Base-by-base conservation (phyloP, 2,329 filamentous ascomycete genomes). In the Neopestalotiopsis sp. region DNA sequence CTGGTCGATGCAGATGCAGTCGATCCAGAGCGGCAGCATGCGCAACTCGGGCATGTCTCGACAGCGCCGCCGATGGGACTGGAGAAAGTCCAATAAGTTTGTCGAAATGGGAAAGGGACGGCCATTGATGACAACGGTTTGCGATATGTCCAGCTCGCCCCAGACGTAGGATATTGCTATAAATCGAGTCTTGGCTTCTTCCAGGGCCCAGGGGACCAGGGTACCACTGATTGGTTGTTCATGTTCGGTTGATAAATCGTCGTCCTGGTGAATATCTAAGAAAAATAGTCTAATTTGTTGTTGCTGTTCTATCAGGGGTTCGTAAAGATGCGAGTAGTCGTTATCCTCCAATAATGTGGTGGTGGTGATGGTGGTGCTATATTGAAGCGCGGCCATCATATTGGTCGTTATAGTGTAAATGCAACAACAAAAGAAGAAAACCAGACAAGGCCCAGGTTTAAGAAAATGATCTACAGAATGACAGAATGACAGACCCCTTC, bases 101-200 rank as follows among this genome's bases (percentile, higher is more conserved):
- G 28, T 7, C n/a, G 65, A 40, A 28, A 59, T n/a, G 7, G 9
- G 49, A 28, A 58, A 59, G 28, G 30, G 45, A 20, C 38, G 42
- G 30, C 65, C 65, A 30, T 66, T 66, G 65, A 66, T 28, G 28
- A 42, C 17, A 28, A 66, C 45, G n/a, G 30, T 34, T 28, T 57
- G 30, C 3, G 49, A 57, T 9, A 30, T 6, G n/a, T 61, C 65
- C 28, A 38, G 10, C 17, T 24, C 32, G 28, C 65, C 65, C 65
- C 65, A 66, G 3, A 66, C 65, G 20, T 66, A 59, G 12, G 65
- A 66, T 30, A 66, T n/a, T 9, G 65, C 65, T 28, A 38, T 38
- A 56, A 58, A 66, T 42, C 59, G 59, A 4, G 59, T 40, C n/a
- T 62, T 62, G 14, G 34, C 59, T 17, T 62, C 13, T 13, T 62